Conservation (phyloP, 495 filamentous ascomycete species). For the Rusavskia elegans region DNA sequence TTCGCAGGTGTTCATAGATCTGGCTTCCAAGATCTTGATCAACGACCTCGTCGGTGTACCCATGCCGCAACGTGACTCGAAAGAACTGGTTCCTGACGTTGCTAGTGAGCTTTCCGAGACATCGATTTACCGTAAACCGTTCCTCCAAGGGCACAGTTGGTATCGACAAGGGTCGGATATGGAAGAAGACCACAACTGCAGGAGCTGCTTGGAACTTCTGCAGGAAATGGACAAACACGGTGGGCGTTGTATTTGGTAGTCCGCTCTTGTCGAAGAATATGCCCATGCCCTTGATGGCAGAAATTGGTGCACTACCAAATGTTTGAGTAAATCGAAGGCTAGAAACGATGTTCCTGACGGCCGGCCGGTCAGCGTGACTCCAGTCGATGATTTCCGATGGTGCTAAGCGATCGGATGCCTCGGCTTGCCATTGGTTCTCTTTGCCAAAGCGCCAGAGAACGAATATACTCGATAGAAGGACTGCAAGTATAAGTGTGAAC, state of each 20-base stretch:
- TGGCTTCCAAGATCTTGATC: slow-evolving; percentile 41
- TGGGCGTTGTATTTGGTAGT: slow-evolving; percentile 27
- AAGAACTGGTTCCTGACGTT: slow-evolving; percentile 37
- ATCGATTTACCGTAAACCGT: slow-evolving; percentile 29
- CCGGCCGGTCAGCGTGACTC: neutral
- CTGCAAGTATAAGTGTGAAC: slow-evolving; percentile 53
- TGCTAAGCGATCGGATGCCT: slow-evolving; percentile 41
- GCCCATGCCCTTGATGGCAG: slow-evolving; percentile 34
- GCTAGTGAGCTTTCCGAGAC: slow-evolving; percentile 6
- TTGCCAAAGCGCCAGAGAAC: slow-evolving; percentile 63
- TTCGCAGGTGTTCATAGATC: slow-evolving; percentile 42
- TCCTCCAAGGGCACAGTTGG: slow-evolving; percentile 27
- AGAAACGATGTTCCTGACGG: neutral
- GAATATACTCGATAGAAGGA: slow-evolving; percentile 40
- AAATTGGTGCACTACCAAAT: slow-evolving; percentile 31
- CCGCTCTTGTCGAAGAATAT: slow-evolving; percentile 56
- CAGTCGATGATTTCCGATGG: slow-evolving; percentile 25
- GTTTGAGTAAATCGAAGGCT: slow-evolving; percentile 17
- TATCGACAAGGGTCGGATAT: slow-evolving; percentile 37
- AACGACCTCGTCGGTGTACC: slow-evolving; percentile 54
- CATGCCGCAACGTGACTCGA: slow-evolving; percentile 49
- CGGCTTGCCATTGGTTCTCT: slow-evolving; percentile 54
- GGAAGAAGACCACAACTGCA: slow-evolving; percentile 45
- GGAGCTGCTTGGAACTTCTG: slow-evolving; percentile 43
- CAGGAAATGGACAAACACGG: slow-evolving; percentile 48